phyloP scores from a whole-genome alignment of 1,139 yeast species.

The Debaryomycetaceae sp. region DNA sequence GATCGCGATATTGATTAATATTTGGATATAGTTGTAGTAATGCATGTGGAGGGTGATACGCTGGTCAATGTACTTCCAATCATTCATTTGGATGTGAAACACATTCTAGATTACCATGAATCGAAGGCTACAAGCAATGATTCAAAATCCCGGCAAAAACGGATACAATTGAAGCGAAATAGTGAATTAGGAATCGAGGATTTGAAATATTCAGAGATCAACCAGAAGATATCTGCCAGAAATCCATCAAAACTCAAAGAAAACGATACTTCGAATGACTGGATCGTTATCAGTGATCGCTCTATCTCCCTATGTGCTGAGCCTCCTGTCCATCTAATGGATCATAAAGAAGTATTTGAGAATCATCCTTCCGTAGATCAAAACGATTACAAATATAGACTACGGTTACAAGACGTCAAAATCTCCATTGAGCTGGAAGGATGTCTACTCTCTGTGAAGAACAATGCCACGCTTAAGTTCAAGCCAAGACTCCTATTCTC shows the following conservation, averaged over 20 bases:
- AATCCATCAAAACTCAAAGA: slow-evolving; percentile 1
- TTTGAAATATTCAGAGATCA: slow-evolving; percentile 5
- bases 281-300: slow-evolving; percentile 5
- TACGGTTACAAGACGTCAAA: slow-evolving; percentile 5
- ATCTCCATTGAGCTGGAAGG: slow-evolving; percentile 6
- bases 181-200: slow-evolving; percentile 5
- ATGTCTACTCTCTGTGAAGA: slow-evolving; percentile 9
- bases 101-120: slow-evolving; percentile 3
- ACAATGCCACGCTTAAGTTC: slow-evolving; percentile 10
- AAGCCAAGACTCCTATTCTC: slow-evolving; percentile 11
- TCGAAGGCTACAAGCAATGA: slow-evolving; percentile 1
- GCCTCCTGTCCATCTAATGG: slow-evolving; percentile 4
- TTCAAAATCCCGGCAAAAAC: slow-evolving; percentile 4
- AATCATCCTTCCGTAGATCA: not conserved
- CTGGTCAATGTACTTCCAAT: slow-evolving; percentile 1
- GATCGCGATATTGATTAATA: not conserved
- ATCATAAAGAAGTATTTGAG: not conserved
- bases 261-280: slow-evolving; percentile 3
- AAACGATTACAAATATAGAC: not conserved
- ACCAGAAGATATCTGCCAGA: slow-evolving; percentile 1
- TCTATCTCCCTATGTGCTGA: slow-evolving; percentile 1
- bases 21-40: too few relatives aligned
- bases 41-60: not conserved
- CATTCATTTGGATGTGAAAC: slow-evolving; percentile 7
- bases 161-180: slow-evolving; percentile 1